Evolutionary conservation across 441 rosid genomes (phyloP).

Genomic region (Raphanus hybrid): DNA sequence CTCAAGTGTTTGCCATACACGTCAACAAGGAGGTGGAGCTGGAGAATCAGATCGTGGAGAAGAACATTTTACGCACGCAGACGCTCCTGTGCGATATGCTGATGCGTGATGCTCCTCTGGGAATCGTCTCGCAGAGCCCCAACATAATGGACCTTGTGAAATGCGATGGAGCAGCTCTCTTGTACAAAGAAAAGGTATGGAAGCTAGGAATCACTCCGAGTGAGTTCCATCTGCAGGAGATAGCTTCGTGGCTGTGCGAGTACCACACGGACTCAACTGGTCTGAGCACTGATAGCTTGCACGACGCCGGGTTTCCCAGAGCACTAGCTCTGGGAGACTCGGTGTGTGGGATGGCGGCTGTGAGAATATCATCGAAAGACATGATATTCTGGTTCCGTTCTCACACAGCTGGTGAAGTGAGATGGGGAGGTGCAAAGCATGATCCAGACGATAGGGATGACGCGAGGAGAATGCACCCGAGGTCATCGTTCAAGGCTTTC

Average conservation of each 20-base stretch:
- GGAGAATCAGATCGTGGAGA: conserved; percentile 86
- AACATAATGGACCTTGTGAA: conserved; percentile 92
- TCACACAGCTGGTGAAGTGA: conserved; percentile 81
- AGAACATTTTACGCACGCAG: conserved; percentile 90
- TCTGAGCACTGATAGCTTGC: conserved; percentile 89
- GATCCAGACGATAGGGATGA: conserved; percentile 84
- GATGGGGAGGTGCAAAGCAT: conserved; percentile 98
- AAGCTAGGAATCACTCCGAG: conserved; percentile 77
- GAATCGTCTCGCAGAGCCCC: conserved; percentile 83
- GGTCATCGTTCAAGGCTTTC: conserved; percentile 96
- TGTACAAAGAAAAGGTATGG: conserved; percentile 76
- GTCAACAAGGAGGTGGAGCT: conserved; percentile 90
- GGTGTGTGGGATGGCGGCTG: conserved; percentile 98
- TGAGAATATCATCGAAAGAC: conserved; percentile 78
- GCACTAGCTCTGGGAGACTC: conserved; percentile 70
- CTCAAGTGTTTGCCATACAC: conserved; percentile 95
- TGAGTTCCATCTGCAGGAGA: conserved; percentile 69
- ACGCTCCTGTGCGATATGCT: conserved; percentile 95
- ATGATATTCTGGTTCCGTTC: conserved; percentile 94
- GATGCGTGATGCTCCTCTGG: conserved; percentile 93
- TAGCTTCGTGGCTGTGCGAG: conserved; percentile 76
- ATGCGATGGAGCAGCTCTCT: conserved; percentile 92
- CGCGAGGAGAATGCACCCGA: conserved; percentile 90
- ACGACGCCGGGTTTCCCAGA: conserved; percentile 87
- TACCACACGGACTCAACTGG: conserved; percentile 94